Percentiles rank a stretch among this genome's conserved stretches.
Conservation (phyloP, 2,329 filamentous ascomycete species). For the Exophiala xenobiotica region DNA sequence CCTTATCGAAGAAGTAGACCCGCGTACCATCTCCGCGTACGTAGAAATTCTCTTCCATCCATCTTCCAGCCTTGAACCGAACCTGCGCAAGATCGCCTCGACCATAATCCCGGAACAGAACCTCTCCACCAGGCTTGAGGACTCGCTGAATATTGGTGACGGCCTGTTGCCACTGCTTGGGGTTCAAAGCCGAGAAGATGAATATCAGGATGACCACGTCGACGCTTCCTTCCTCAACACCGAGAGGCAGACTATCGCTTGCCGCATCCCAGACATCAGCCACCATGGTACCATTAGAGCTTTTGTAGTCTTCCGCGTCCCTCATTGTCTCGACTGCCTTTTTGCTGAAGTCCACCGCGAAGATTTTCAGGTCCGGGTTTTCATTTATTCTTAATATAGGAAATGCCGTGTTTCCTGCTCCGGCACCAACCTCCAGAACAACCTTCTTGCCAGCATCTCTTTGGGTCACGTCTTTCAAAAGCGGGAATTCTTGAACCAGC, state of each 20-base stretch:
- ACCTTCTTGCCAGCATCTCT: constrained; percentile 67
- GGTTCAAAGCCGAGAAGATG: constrained; percentile 90
- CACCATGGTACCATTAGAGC: constrained; percentile 60
- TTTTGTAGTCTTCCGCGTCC: constrained; percentile 71
- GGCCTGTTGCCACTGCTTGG: constrained; percentile 78
- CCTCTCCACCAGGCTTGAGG: constrained; percentile 87
- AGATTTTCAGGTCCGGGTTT: constrained; percentile 77
- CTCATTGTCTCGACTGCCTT: constrained; percentile 93
- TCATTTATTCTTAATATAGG: constrained; percentile 81
- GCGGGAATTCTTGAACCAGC: constrained; percentile 92
- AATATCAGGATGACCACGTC: constrained; percentile 95
- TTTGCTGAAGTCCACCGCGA: constrained; percentile 95
- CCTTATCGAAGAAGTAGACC: constrained; percentile 94
- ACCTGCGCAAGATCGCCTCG: constrained; percentile 94
- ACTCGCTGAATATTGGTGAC: constrained; percentile 77
- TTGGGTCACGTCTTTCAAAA: constrained; percentile 73
- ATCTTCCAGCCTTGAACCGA: constrained; percentile 91
- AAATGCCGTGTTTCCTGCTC: constrained; percentile 94
- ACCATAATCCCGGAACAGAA: constrained; percentile 96
- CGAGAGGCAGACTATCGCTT: constrained; percentile 68
- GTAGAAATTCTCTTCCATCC: constrained; percentile 96
- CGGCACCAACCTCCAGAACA: constrained; percentile 88
- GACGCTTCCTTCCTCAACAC: constrained; percentile 72
- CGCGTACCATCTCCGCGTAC: constrained; percentile 91
- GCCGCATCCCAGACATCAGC: constrained; percentile 96